Percentiles rank a stretch among this genome's conserved stretches.
These are phyloP conservation scores for Fusarium sp. DNA, from an alignment of 2,329 filamentous ascomycete genomes.

Conservation along the genomic window DNA sequence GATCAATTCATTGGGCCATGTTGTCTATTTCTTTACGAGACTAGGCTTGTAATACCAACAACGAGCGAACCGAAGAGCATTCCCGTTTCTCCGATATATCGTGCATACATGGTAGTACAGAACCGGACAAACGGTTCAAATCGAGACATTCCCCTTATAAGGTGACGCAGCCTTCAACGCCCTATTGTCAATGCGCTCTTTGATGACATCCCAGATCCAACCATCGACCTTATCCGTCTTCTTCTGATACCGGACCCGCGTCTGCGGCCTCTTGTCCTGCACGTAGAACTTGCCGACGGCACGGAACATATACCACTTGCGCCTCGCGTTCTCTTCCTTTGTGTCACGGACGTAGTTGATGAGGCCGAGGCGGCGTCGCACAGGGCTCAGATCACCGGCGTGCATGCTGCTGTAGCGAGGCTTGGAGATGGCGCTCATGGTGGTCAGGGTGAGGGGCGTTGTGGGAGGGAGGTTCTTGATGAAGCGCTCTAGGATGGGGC, in stretches of 20 bases:
- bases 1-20: background rate
- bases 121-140: background rate
- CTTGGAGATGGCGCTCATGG: conserved; percentile 64
- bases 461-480: conserved; percentile 56
- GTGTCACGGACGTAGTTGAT: conserved; percentile 54
- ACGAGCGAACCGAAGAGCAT: background rate
- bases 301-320: conserved; percentile 53
- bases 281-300: conserved; percentile 53
- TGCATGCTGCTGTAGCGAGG: conserved; percentile 59
- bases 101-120: background rate
- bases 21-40: background rate
- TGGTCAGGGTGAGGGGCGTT: conserved; percentile 61
- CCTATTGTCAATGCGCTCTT: conserved; percentile 45
- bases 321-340: conserved; percentile 45
- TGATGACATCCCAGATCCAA: conserved; percentile 55
- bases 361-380: conserved; percentile 48
- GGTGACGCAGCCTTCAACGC: conserved; percentile 10
- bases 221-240: conserved; percentile 46
- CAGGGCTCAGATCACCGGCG: conserved; percentile 50
- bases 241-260: conserved; percentile 39
- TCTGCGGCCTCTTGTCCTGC: conserved; percentile 40
- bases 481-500: conserved; percentile 63
- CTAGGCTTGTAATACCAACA: background rate
- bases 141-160: background rate
- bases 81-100: background rate